Evolutionary conservation across 306 rosid genomes (phyloP).

Genomic region (Vigna angularis): DNA sequence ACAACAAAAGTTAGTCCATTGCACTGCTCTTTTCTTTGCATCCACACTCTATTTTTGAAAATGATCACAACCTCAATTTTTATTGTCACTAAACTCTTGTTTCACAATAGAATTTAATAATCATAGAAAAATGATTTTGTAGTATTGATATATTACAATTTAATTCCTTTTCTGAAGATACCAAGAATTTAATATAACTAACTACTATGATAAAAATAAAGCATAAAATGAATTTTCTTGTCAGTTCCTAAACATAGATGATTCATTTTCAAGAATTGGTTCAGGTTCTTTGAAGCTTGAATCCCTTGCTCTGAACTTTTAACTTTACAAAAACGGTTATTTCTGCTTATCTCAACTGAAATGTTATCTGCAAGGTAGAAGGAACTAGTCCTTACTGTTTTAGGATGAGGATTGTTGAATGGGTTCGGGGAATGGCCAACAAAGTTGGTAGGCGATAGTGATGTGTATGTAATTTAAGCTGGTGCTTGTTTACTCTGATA

Average conservation of each 20-base stretch:
- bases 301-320: not conserved
- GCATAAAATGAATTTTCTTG: not conserved
- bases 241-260: not conserved
- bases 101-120: no score
- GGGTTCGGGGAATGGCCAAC: not conserved
- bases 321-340: not conserved
- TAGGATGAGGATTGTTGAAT: conserved; percentile 6
- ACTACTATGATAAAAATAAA: not conserved
- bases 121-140: no score
- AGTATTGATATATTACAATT: not conserved
- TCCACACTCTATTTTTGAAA: no score
- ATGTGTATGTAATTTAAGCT: not conserved
- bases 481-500: no score
- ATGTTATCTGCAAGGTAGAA: not conserved
- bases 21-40: no score
- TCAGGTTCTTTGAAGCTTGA: not conserved
- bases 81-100: not conserved
- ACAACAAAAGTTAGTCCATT: not conserved
- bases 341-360: not conserved
- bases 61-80: no score
- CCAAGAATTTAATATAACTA: not conserved
- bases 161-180: not conserved
- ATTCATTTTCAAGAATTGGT: conserved; percentile 1
- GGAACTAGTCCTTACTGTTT: not conserved
- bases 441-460: not conserved